Evolutionary conservation across 2,329 filamentous ascomycete species (phyloP), one percentile per base, ranked within the genome.

Genomic region (Hypoxylon sp.): DNA sequence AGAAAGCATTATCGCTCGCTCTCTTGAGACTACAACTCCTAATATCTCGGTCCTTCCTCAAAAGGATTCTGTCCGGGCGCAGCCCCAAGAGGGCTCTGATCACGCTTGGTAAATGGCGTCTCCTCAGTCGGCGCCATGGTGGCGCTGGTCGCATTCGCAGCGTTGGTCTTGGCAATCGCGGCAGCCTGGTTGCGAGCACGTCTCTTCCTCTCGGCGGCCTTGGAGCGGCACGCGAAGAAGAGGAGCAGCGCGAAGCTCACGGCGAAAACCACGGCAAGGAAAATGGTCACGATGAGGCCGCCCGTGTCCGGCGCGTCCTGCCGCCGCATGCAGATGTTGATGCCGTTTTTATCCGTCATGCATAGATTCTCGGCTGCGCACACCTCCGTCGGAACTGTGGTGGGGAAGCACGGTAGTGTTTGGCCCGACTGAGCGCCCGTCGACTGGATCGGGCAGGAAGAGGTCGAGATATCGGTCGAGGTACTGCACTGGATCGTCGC

Each of bases 151-250:
- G 73, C 69, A 39, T 51, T 48, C 2, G 64, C 69, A 54, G 83
- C 81, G 73, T 83, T 83, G 3, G 58, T 44, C 76, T 83, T 83
- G 53, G 83, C 84, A 55, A 85, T 82, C 27, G 82, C 82, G n/a
- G 82, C 82, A 48, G 84, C 84, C 78, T 88, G 85, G 65, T 82
- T 81, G 70, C 82, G 82, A 65, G 82, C 82, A 59, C 77, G 77
- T 35, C 82, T 76, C 51, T 80, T 78, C 75, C 81, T 82, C 73
- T 85, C 80, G 72, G 80, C 71, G 75, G 77, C 77, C 72, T 82
- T 80, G 71, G 88, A 86, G 68, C 80, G 79, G 80, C 82, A 85
- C 83, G 85, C 88, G 70, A 84, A 79, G 80, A 84, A 84, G 74
- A 83, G 81, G 62, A 88, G 76, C 68, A 78, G 71, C 52, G 73